Base-by-base conservation (phyloP, 2,329 filamentous ascomycete genomes). In the Pseudopithomyces chartarum region DNA sequence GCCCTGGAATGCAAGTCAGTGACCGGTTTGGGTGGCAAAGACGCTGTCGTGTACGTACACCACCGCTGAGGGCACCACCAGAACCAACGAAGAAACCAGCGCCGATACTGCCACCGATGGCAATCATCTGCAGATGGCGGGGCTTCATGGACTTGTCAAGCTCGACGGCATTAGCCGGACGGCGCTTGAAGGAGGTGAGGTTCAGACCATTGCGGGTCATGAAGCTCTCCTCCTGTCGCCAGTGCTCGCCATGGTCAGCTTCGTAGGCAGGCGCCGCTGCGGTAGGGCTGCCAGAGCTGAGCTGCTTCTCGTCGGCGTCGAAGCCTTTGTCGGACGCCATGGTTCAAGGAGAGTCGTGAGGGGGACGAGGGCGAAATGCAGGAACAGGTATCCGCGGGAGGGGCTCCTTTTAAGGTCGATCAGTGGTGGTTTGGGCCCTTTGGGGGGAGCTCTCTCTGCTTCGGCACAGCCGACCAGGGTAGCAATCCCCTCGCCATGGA, bases 81-180 rank as follows among this genome's bases (percentile, higher is more conserved):
- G 84, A 85, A 64, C 84, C 84, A 67, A 86, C 84, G 71, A 86
- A 87, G 78, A 87, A 85, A 76, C 84, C 84, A 69, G 84, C 84
- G 71, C 84, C 84, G 54, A 87, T 87, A 32, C 84, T 85, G 57
- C 84, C 84, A 67, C 84, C 84, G 40, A 86, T 85, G 66, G 84
- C 82, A 73, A 86, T 86, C 84, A 86, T 86, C 74, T 87, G 82
- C 63, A 87, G 73, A 73, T 87, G 84, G 61, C 84, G 82, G 50
- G 78, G 76, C 77, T 84, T 82, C 78, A 87, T 83, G 64, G 71
- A 73, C 65, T 69, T 73, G 68, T 75, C 73, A 55, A 75, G 66
- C 29, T 70, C 69, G 34, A 70, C 51, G 29, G 65, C 26, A 17
- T 59, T 64, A n/a, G 57, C 59, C 23, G 68, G 69, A 56, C 70